Conservation (phyloP, 345 rosid species). For the Corchorus olitorius region DNA sequence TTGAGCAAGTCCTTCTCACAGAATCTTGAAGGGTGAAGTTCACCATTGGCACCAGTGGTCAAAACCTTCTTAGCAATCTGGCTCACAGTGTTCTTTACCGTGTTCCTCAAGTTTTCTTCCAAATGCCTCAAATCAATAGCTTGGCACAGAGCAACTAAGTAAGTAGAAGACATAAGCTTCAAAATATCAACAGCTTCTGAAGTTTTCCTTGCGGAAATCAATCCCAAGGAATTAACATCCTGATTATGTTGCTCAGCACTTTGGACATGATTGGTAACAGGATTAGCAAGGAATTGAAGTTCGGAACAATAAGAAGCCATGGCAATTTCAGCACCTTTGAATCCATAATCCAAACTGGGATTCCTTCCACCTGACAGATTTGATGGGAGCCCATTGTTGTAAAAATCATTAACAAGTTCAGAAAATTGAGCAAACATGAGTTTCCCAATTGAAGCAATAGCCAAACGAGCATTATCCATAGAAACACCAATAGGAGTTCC, state of each 20-base stretch:
- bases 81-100: slow-evolving; percentile 48
- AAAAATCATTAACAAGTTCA: slow-evolving; percentile 73
- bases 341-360: slow-evolving; percentile 77
- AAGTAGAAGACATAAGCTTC: slow-evolving; percentile 60
- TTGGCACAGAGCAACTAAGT: slow-evolving; percentile 61
- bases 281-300: slow-evolving; percentile 57
- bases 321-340: slow-evolving; percentile 78
- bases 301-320: slow-evolving; percentile 69
- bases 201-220: slow-evolving; percentile 65
- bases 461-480: slow-evolving; percentile 53
- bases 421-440: slow-evolving; percentile 64
- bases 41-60: slow-evolving; percentile 57
- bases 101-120: slow-evolving; percentile 56
- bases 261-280: slow-evolving; percentile 58
- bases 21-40: slow-evolving; percentile 77
- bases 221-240: slow-evolving; percentile 58
- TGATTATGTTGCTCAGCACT: slow-evolving; percentile 64
- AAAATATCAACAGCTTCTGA: slow-evolving; percentile 55
- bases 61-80: slow-evolving; percentile 53
- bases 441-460: slow-evolving; percentile 51
- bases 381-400: slow-evolving; percentile 80
- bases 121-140: slow-evolving; percentile 65
- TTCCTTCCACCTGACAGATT: slow-evolving; percentile 66
- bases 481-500: slow-evolving; percentile 64
- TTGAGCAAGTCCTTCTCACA: slow-evolving; percentile 63